Percentiles rank a stretch among this genome's conserved stretches.
Conservation (phyloP, 352 stramenopile genomes). For the Pythium guiyangense region DNA sequence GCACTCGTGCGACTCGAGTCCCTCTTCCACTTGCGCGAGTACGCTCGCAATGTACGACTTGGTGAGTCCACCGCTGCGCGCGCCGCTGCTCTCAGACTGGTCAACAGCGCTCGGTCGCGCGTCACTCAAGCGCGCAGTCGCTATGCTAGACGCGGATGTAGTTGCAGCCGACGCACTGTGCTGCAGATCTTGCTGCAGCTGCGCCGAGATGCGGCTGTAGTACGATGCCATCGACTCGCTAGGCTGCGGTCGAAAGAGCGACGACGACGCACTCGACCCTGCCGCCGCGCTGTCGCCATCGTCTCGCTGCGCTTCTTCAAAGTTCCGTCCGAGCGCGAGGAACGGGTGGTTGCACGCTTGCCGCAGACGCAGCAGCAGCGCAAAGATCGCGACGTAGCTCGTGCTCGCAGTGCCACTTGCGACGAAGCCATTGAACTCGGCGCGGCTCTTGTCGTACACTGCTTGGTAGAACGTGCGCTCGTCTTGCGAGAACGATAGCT, state of each 20-base stretch:
- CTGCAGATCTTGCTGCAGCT: conserved; percentile 47
- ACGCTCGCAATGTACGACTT: conserved; percentile 66
- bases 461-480: conserved; percentile 86
- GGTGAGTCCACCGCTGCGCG: conserved; percentile 21
- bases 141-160: neutral
- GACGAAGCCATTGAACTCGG: conserved; percentile 88
- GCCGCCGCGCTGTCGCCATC: neutral
- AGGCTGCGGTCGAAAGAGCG: conserved; percentile 40
- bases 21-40: conserved; percentile 75
- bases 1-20: conserved; percentile 76
- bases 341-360: conserved; percentile 90
- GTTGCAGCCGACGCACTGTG: conserved; percentile 6
- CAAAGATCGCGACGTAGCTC: conserved; percentile 89
- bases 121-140: neutral
- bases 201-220: conserved; percentile 50
- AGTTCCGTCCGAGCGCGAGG: conserved; percentile 67
- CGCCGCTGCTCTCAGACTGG: neutral
- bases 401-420: conserved; percentile 60
- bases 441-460: conserved; percentile 79
- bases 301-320: conserved; percentile 30
- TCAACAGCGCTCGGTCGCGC: neutral
- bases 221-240: conserved; percentile 56
- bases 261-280: conserved; percentile 6
- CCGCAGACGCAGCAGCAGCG: conserved; percentile 79
- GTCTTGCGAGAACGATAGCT: conserved; percentile 62